Percentiles rank a stretch among this genome's conserved stretches.
These are phyloP conservation scores for Boletus subparvulus DNA, from an alignment of 768 basidiomycete species.

Conservation along the genomic window DNA sequence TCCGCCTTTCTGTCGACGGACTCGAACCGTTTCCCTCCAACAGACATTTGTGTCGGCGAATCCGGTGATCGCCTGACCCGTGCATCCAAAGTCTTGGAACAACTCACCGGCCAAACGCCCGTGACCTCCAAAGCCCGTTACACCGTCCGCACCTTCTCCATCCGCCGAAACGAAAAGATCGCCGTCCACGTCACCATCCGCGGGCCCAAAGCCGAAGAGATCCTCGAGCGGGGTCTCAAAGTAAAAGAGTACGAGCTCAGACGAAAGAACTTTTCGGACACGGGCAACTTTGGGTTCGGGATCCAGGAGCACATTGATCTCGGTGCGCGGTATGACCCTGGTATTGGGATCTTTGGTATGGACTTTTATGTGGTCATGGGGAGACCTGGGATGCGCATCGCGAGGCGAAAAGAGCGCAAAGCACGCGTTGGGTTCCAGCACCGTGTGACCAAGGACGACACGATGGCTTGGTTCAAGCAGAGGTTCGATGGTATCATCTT, in stretches of 20 bases:
- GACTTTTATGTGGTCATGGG: conserved; percentile 99
- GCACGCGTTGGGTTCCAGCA: conserved; percentile 85
- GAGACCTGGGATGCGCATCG: conserved; percentile 88
- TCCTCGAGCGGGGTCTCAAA: conserved; percentile 97
- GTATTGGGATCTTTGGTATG: conserved; percentile 99
- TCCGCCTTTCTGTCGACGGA: background rate
- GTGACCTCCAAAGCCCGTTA: conserved; percentile 99
- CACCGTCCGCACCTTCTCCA: conserved; percentile 98
- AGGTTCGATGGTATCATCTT: conserved; percentile 97
- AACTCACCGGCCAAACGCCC: conserved; percentile 98
- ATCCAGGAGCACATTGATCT: conserved; percentile 99
- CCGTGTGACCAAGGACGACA: conserved; percentile 93
- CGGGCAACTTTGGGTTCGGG: conserved; percentile 99
- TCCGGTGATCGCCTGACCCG: conserved; percentile 98
- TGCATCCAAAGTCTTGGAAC: conserved; percentile 98
- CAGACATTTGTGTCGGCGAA: conserved; percentile 99
- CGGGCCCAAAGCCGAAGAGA: conserved; percentile 99
- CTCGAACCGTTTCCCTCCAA: background rate
- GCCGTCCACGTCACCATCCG: conserved; percentile 98
- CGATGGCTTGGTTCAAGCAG: conserved; percentile 99
- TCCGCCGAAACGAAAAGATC: conserved; percentile 99
- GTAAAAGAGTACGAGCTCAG: conserved; percentile 99
- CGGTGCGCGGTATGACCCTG: conserved; percentile 97
- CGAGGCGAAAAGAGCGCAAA: conserved; percentile 87
- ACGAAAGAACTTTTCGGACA: conserved; percentile 97